phyloP scores from a whole-genome alignment of 139 green algal genomes.

The Zygnema cylindricum region DNA sequence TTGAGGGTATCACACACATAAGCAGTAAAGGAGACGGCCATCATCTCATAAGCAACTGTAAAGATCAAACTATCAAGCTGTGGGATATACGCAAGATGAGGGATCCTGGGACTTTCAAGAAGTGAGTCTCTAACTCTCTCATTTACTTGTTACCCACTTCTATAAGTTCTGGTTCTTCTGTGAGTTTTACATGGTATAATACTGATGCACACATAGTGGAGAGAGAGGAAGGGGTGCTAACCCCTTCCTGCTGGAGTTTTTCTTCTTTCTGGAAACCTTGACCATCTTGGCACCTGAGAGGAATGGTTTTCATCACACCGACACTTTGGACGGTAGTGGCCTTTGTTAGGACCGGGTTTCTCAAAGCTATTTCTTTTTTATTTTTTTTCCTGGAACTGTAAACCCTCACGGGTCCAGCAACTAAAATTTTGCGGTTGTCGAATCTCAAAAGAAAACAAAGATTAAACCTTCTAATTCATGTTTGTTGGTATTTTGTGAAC shows the following conservation, averaged over 20 bases:
- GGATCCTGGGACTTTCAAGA: conserved; percentile 3
- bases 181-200: not conserved
- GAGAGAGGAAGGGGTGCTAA: no score
- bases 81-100: conserved; percentile 85
- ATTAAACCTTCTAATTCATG: no score
- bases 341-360: not conserved
- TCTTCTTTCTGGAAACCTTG: no score
- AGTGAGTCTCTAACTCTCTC: not conserved
- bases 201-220: not conserved
- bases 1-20: conserved; percentile 90
- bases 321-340: not conserved
- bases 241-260: no score
- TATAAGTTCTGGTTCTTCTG: not conserved
- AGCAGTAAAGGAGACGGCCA: conserved; percentile 72
- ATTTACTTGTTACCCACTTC: not conserved
- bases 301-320: no score
- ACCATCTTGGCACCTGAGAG: no score
- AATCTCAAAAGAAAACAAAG: no score
- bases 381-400: no score
- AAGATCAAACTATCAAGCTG: conserved; percentile 94
- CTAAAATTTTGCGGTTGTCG: no score
- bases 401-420: no score
- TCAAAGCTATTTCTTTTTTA: not conserved
- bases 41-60: conserved; percentile 88
- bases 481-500: no score